A percentile compares a stretch with the other conserved stretches of the same genome.
Conservation (phyloP, 768 basidiomycete genomes). For the Xerocomus brunneocitrinus region DNA sequence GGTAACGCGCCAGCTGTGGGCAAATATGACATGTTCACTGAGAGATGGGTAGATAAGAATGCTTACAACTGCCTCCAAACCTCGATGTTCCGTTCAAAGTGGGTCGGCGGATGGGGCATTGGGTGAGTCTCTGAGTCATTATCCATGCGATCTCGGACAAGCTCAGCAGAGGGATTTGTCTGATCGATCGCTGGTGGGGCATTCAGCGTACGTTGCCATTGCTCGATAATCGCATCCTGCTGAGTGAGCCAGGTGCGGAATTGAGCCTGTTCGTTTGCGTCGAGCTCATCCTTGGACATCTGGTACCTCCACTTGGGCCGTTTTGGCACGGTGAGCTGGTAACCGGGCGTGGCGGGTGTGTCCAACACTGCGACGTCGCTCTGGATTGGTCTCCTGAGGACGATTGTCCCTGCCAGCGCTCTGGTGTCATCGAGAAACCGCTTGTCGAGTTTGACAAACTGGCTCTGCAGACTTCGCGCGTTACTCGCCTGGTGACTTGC, state of each 20-base stretch:
- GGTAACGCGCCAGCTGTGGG: constrained; percentile 80
- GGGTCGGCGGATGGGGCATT: constrained; percentile 65
- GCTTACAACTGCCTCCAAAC: constrained; percentile 91
- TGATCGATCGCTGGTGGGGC: constrained; percentile 1
- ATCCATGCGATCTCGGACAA: background rate
- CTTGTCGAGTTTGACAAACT: constrained; percentile 60
- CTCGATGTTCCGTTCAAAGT: constrained; percentile 87
- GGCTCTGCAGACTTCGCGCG: constrained; percentile 58
- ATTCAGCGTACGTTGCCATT: constrained; percentile 41
- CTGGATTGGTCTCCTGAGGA: constrained; percentile 56
- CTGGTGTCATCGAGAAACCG: constrained; percentile 59
- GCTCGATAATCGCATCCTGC: constrained; percentile 53
- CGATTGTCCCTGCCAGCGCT: constrained; percentile 46
- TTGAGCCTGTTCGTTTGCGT: constrained; percentile 81
- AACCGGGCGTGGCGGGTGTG: background rate
- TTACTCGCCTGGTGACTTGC: constrained; percentile 35
- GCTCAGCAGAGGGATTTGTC: constrained; percentile 3
- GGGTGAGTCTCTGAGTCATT: constrained; percentile 13
- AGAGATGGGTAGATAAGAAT: background rate
- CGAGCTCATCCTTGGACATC: constrained; percentile 85
- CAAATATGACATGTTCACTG: background rate
- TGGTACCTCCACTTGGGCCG: constrained; percentile 86
- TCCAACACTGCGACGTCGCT: constrained; percentile 35
- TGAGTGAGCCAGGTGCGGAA: constrained; percentile 75
- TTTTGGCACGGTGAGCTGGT: constrained; percentile 38